Evolutionary conservation across 2,329 filamentous ascomycete species (phyloP), one percentile per base, ranked within the genome.

Genomic region (Penicillium sp.): DNA sequence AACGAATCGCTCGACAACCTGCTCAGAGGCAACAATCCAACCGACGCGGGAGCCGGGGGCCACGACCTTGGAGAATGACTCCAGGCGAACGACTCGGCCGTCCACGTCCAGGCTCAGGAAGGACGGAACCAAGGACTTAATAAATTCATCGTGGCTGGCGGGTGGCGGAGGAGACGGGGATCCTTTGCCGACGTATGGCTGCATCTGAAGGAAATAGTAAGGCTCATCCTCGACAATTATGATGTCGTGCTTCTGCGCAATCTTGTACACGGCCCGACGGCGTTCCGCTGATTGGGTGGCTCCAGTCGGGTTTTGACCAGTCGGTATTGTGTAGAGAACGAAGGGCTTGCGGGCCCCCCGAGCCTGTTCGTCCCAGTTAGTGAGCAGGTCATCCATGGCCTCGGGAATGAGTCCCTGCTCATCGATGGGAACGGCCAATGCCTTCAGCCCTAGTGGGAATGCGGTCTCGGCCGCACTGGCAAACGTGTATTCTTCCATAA

Each of bases 401-500:
- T 79, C 77, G 0, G 88, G 80, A 2, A 87, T 71, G 37, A 90
- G 77, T 44, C 88, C 87, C 67, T 88, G 75, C 1, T 77, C 76
- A 63, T 91, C 88, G 76, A 90, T 84, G 51, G 80, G 78, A 6
- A 90, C 75, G 5, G 83, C 82, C 2, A 81, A 76, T 9, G 84
- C 78, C 50, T 79, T 80, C 24, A 88, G 71, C 4, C 87, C 87
- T 60, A 88, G 75, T 0, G 86, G 85, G 23, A 75, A 69, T 0
- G 84, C 85, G 0, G 86, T 84, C 65, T 90, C 85, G 15, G 88
- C 79, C 13, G 86, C 85, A 15, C 89, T 89, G 6, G 88, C 86
- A 75, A 97, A 99, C 32, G 90, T 93, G 73, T 93, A 97, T 67
- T 93, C 88, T 73, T 97, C 94, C 7, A 90, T 92, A 18, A 97